phyloP scores from a whole-genome alignment of 441 rosid genomes.

The Kokia cookei region DNA sequence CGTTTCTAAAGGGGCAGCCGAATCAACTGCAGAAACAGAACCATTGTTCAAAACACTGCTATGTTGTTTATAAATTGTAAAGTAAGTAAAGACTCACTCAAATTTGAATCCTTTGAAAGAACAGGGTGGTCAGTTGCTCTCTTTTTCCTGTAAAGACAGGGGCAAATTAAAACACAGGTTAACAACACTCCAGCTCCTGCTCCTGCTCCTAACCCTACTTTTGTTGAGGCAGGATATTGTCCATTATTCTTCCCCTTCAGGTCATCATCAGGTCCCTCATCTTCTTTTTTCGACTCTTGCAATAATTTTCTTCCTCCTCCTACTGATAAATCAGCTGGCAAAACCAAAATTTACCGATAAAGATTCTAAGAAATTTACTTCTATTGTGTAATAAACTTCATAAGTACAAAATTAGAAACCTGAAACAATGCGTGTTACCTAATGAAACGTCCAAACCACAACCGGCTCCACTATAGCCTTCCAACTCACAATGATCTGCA shows the following conservation, averaged over 20 bases:
- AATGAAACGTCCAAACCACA: slow-evolving; percentile 29
- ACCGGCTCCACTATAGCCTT: slow-evolving; percentile 23
- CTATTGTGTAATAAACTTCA: background rate
- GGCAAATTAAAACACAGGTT: slow-evolving; percentile 50
- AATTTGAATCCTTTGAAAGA: slow-evolving; percentile 50
- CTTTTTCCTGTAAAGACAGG: slow-evolving; percentile 61
- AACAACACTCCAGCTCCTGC: slow-evolving; percentile 58
- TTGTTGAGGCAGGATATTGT: slow-evolving; percentile 12
- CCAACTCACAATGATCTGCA: slow-evolving; percentile 40
- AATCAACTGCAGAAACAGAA: slow-evolving; percentile 59
- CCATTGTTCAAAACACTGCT: background rate
- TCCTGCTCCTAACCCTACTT: slow-evolving; percentile 38
- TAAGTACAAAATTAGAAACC: slow-evolving; percentile 4
- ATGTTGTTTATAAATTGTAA: background rate
- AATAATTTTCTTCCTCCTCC: slow-evolving; percentile 48
- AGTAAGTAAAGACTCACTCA: slow-evolving; percentile 43
- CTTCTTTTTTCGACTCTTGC: slow-evolving; percentile 6
- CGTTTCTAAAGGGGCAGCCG: slow-evolving; percentile 43
- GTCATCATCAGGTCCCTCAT: slow-evolving; percentile 7
- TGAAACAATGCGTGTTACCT: slow-evolving; percentile 35
- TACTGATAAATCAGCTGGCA: slow-evolving; percentile 26
- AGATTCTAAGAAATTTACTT: background rate
- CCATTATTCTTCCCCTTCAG: slow-evolving; percentile 17
- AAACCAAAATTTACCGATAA: slow-evolving; percentile 11
- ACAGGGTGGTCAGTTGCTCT: slow-evolving; percentile 55